Evolutionary conservation across 371 early-diverging fungal genomes (phyloP), one percentile per base, ranked within the genome.

Genomic region (Mortierella sp.): DNA sequence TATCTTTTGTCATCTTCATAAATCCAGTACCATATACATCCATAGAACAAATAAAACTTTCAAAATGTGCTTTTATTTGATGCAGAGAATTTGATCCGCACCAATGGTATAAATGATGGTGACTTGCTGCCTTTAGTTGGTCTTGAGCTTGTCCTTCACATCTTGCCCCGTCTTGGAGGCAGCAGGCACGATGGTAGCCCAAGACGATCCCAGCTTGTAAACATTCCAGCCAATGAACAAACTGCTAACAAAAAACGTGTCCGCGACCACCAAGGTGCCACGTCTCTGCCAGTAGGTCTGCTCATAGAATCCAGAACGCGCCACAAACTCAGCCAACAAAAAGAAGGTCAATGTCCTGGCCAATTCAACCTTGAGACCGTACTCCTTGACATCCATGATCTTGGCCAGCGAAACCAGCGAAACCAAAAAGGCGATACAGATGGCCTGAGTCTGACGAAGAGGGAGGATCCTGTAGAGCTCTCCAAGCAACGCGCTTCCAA

Each of bases 401-500:
- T 84, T 84, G 42, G 84, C 54, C 78, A 84, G n/a, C 0, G 79
- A 34, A 5, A 84, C 63, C 54, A 84, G 63, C 48, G 81, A 81
- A 54, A 81, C 16, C 79, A 84, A 70, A 26, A 80, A 80, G n/a
- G 76, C 79, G 16, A 81, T 48, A 31, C 79, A 78, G 48, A 84
- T 78, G 3, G 77, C 68, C 50, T 81, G 84, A 16, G 84, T 81
- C 57, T 84, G 81, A 77, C 76, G 81, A 55, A 84, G 34, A 16
- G 84, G 84, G 63, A 84, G 52, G 76, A 84, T 76, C 79, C 81
- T 84, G 84, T 78, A 84, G 4, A 81, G 81, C 70, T 84, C 84
- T 28, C 81, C 84, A 8, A 84, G 48, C 28, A 84, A 72, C 26
- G 63, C 81, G 57, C 84, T 84, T 48, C 81, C 78, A 34, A 85